Evolutionary conservation across 805 yeast species (phyloP).

Genomic region (Kodamaea fukazawae): DNA sequence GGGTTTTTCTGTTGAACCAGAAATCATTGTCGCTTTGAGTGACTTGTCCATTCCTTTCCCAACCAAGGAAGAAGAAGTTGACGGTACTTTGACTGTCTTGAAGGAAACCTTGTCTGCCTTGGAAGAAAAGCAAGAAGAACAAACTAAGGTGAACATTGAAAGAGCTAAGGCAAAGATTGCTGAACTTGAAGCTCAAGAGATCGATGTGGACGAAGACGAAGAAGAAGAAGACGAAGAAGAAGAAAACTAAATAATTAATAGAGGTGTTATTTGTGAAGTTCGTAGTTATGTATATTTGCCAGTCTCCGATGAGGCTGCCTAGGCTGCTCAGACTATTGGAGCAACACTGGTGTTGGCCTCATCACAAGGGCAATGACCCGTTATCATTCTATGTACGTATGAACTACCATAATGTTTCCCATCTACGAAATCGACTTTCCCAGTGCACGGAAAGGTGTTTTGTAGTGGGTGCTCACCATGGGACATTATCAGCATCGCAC

Average conservation of each 20-base stretch:
- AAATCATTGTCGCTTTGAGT: conserved; percentile 70
- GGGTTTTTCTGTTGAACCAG: conserved; percentile 73
- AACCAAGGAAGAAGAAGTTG: conserved; percentile 66
- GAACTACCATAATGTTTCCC: too few species aligned
- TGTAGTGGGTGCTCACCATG: too few species aligned
- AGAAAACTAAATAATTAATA: conserved; percentile 5
- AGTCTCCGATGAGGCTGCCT: conserved; percentile 3
- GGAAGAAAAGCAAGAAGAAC: conserved; percentile 71
- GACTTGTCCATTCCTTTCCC: conserved; percentile 80
- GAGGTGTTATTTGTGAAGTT: background rate
- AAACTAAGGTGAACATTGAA: conserved; percentile 71
- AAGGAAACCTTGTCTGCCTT: conserved; percentile 69
- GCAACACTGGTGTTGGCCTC: too few species aligned
- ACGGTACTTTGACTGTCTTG: conserved; percentile 61
- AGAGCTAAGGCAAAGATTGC: conserved; percentile 76
- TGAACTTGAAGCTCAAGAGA: conserved; percentile 54
- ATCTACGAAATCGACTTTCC: too few species aligned
- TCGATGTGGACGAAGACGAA: conserved; percentile 25
- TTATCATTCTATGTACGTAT: too few species aligned
- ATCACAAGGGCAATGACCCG: too few species aligned
- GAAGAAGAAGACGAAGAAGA: conserved; percentile 43
- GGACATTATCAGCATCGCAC: too few species aligned
- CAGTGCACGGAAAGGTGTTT: too few species aligned
- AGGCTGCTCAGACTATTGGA: too few species aligned
- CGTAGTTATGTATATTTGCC: background rate